Evolutionary conservation across 2,329 filamentous ascomycete species (phyloP).

Genomic region (Pseudocercospora macadamiae): DNA sequence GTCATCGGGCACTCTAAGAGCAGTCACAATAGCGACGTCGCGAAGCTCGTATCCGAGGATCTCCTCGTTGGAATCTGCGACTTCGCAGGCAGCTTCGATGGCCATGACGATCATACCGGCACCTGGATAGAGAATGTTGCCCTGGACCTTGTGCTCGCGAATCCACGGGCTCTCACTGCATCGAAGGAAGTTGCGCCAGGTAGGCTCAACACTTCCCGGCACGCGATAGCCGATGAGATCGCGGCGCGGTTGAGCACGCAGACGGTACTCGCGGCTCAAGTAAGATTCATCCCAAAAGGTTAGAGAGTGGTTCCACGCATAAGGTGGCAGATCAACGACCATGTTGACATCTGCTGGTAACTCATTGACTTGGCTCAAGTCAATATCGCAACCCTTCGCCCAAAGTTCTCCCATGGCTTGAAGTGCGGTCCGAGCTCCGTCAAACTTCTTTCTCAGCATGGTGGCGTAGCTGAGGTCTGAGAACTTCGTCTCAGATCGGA

Average conservation of each 20-base stretch:
- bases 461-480: slow-evolving; percentile 2
- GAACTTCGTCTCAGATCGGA: not conserved
- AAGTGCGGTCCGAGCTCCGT: slow-evolving; percentile 4
- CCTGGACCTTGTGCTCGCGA: slow-evolving; percentile 17
- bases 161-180: slow-evolving; percentile 19
- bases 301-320: slow-evolving; percentile 18
- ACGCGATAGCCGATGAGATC: slow-evolving; percentile 19
- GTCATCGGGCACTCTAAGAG: slow-evolving; percentile 11
- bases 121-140: slow-evolving; percentile 16
- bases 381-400: slow-evolving; percentile 1
- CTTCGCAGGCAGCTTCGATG: slow-evolving; percentile 17
- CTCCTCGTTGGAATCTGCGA: slow-evolving; percentile 1
- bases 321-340: slow-evolving; percentile 20
- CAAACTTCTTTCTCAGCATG: slow-evolving; percentile 2
- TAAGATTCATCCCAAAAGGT: slow-evolving; percentile 19
- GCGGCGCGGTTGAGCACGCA: slow-evolving; percentile 9
- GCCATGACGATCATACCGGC: slow-evolving; percentile 19
- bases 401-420: slow-evolving; percentile 11
- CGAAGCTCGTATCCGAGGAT: slow-evolving; percentile 16
- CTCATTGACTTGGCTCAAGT: slow-evolving; percentile 8
- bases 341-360: not conserved
- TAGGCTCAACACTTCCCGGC: slow-evolving; percentile 14
- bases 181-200: slow-evolving; percentile 20
- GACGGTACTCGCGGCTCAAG: slow-evolving; percentile 13
- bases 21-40: slow-evolving; percentile 16